Percentiles rank a stretch among this genome's conserved stretches.
These are phyloP conservation scores for Penicillium maclennaniae DNA, from an alignment of 495 filamentous ascomycete genomes.

Conservation along the genomic window DNA sequence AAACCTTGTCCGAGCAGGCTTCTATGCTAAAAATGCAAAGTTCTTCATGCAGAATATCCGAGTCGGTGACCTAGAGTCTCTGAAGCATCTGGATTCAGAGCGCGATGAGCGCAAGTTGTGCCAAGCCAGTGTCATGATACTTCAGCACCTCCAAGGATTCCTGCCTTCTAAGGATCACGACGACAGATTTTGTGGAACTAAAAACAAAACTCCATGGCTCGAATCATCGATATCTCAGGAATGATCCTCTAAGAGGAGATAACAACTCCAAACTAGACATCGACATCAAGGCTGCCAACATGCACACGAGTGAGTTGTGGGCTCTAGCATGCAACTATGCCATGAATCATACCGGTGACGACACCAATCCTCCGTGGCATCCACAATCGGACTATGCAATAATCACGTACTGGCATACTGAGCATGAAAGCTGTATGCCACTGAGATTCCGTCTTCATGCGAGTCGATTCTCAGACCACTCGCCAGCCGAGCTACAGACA, in stretches of 20 bases:
- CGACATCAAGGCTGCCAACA: constrained; percentile 33
- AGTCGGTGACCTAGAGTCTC: constrained; percentile 14
- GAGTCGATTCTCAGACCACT: constrained; percentile 34
- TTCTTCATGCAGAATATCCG: constrained; percentile 35
- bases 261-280: constrained; percentile 28
- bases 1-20: constrained; percentile 34
- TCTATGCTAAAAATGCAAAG: constrained; percentile 33
- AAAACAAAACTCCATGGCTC: not conserved
- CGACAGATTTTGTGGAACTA: not conserved
- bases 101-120: constrained; percentile 37
- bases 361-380: constrained; percentile 39
- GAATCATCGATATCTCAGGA: constrained; percentile 2
- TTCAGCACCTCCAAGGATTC: constrained; percentile 34
- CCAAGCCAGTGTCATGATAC: constrained; percentile 36
- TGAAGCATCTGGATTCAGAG: constrained; percentile 22
- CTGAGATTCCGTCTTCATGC: constrained; percentile 38
- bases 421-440: constrained; percentile 43
- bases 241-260: not conserved
- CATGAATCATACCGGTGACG: constrained; percentile 22
- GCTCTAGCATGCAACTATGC: constrained; percentile 39
- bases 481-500: constrained; percentile 28
- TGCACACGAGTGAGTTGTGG: constrained; percentile 40
- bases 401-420: constrained; percentile 39
- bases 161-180: not conserved
- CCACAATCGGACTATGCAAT: constrained; percentile 40